These are phyloP conservation scores for Elongisporangium undulatum DNA, from an alignment of 352 stramenopile species.

Conservation along the genomic window DNA sequence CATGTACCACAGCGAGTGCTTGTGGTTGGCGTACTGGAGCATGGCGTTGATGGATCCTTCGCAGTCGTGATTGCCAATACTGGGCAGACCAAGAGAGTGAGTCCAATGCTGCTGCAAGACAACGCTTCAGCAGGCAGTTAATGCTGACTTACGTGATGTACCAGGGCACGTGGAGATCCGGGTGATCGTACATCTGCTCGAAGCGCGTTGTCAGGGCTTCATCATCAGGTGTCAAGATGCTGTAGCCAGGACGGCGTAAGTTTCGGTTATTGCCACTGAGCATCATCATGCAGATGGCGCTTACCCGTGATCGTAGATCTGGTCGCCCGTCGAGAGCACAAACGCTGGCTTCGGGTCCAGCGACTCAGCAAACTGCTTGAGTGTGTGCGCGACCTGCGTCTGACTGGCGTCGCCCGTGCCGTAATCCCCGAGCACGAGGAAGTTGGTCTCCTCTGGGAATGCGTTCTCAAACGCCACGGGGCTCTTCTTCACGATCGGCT, in stretches of 20 bases:
- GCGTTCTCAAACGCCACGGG: constrained; percentile 23
- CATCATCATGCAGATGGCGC: not conserved
- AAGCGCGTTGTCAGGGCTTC: constrained; percentile 62
- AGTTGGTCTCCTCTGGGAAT: constrained; percentile 63
- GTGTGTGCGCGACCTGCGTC: constrained; percentile 47
- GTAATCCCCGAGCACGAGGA: constrained; percentile 81
- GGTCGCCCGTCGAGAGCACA: constrained; percentile 78
- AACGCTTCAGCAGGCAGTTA: not conserved
- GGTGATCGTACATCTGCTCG: constrained; percentile 78
- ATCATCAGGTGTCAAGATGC: constrained; percentile 55
- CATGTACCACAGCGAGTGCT: constrained; percentile 76
- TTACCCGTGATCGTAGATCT: constrained; percentile 84
- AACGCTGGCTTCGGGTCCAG: constrained; percentile 66
- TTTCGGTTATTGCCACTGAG: not conserved
- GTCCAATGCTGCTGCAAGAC: not conserved
- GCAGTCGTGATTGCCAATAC: constrained; percentile 86
- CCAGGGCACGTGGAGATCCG: constrained; percentile 66
- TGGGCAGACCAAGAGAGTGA: constrained; percentile 8
- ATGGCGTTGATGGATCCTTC: constrained; percentile 80
- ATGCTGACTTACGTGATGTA: constrained; percentile 70
- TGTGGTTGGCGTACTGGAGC: constrained; percentile 68
- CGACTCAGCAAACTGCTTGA: constrained; percentile 49
- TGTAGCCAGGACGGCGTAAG: constrained; percentile 7
- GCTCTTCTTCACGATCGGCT: constrained; percentile 1
- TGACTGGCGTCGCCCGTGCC: constrained; percentile 66